Evolutionary conservation across 2,329 filamentous ascomycete genomes (phyloP).

Genomic region (Mycocentrospora acerina): DNA sequence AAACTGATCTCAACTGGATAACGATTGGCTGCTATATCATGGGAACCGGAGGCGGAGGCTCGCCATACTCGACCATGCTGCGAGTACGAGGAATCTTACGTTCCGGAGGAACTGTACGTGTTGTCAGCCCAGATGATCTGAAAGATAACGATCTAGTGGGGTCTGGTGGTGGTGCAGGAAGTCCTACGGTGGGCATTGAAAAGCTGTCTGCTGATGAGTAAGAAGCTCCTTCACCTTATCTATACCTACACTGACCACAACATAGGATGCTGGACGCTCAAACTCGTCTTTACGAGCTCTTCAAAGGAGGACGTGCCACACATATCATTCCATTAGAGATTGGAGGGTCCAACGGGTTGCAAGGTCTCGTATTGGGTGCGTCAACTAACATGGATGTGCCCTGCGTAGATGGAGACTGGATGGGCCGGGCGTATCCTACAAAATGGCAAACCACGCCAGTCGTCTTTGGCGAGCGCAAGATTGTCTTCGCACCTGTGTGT

Average conservation of each 20-base stretch:
- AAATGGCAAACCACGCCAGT: slow-evolving; percentile 48
- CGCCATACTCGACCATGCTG: slow-evolving; percentile 49
- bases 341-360: slow-evolving; percentile 50
- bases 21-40: slow-evolving; percentile 52
- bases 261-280: slow-evolving; percentile 42
- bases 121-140: slow-evolving; percentile 47
- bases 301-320: slow-evolving; percentile 35
- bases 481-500: slow-evolving; percentile 42
- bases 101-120: slow-evolving; percentile 43
- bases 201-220: slow-evolving; percentile 46
- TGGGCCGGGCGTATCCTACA: slow-evolving; percentile 52
- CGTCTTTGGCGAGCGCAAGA: slow-evolving; percentile 44
- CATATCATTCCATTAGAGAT: slow-evolving; percentile 48
- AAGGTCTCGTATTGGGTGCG: slow-evolving; percentile 42
- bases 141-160: slow-evolving; percentile 49
- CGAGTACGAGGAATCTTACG: slow-evolving; percentile 45
- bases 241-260: slow-evolving; percentile 1
- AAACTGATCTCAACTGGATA: slow-evolving; percentile 50
- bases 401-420: slow-evolving; percentile 51
- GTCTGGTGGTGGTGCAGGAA: slow-evolving; percentile 49
- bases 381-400: slow-evolving; percentile 45
- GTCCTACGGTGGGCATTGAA: slow-evolving; percentile 48
- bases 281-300: slow-evolving; percentile 36
- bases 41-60: slow-evolving; percentile 52
- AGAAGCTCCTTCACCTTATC: slow-evolving; percentile 5